Evolutionary conservation across 768 basidiomycete genomes (phyloP).

Genomic region (Amanita pallidorosea): DNA sequence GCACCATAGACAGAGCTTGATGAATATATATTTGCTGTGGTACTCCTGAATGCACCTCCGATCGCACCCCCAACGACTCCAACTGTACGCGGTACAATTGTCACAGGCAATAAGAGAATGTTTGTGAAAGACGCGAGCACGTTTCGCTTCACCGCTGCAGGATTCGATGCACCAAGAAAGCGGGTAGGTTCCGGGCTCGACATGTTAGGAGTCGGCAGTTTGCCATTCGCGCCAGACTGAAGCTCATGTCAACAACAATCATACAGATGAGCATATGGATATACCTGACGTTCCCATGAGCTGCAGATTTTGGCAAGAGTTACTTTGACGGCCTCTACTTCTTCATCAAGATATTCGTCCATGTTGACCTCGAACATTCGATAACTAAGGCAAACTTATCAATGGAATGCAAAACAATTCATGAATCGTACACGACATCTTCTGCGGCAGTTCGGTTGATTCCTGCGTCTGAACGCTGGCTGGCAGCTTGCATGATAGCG

Average conservation of each 20-base stretch:
- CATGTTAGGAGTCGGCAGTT: conserved; percentile 1
- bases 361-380: conserved; percentile 94
- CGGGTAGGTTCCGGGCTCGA: conserved; percentile 18
- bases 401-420: conserved; percentile 3
- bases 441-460: conserved; percentile 52
- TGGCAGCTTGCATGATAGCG: conserved; percentile 48
- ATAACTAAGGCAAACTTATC: conserved; percentile 39
- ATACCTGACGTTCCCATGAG: conserved; percentile 71
- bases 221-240: background rate
- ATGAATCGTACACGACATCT: conserved; percentile 61
- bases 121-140: conserved; percentile 89
- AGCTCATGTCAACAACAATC: background rate
- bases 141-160: conserved; percentile 85
- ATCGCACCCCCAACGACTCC: conserved; percentile 59
- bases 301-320: conserved; percentile 66
- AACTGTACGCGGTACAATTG: conserved; percentile 83
- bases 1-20: conserved; percentile 43
- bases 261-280: conserved; percentile 8
- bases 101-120: conserved; percentile 84
- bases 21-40: conserved; percentile 67
- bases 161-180: conserved; percentile 80
- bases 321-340: conserved; percentile 72
- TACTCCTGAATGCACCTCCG: conserved; percentile 59
- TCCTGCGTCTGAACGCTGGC: conserved; percentile 23
- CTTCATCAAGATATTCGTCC: conserved; percentile 96